Evolutionary conservation across 176 grass and related monocot species (phyloP), one percentile per base, ranked within the genome.

Genomic region (Guadua angustifolia): DNA sequence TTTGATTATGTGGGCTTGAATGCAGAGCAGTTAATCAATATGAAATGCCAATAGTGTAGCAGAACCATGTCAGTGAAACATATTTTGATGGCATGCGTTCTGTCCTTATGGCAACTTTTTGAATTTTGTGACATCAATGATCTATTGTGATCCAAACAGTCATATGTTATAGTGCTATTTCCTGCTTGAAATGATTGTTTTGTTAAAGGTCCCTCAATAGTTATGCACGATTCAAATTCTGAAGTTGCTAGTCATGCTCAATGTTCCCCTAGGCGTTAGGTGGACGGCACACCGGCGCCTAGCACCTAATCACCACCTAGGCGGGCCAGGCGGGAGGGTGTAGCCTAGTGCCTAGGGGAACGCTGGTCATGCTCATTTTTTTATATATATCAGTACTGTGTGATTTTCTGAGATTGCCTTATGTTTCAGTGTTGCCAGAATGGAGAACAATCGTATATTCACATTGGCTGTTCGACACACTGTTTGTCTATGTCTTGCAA

Each of bases 401-500:
- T 19, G 17, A 71, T 60, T 74, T 80, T 79, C 53, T 82, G 58
- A 77, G 86, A 77, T 47, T 88, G 47, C 79, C 77, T 82, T 83
- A 47, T 91, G 47, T 91, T 91, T 81, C 77, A 85, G 81, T 85
- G 57, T 57, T 80, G 59, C 76, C 89, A 85, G 85, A 81, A 75
- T 81, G 89, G 71, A 85, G 82, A 91, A 6, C 81, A 87, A 84
- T 84, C 85, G 10, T 85, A 85, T 84, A 32, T 88, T 81, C 85
- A 91, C 72, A 80, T 88, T 1, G 46, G 85, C 63, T 91, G 64
- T 84, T 88, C 85, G 24, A 74, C 89, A 71, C 43, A 71, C 64
- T 75, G 36, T 91, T 85, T 91, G 72, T 81, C 89, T 81, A 16
- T 91, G 45, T 85, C 85, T 88, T 88, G 89, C 86, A 84, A 75